phyloP scores from a whole-genome alignment of 1,284 basidiomycete species.

The Omphalotus olearius region DNA sequence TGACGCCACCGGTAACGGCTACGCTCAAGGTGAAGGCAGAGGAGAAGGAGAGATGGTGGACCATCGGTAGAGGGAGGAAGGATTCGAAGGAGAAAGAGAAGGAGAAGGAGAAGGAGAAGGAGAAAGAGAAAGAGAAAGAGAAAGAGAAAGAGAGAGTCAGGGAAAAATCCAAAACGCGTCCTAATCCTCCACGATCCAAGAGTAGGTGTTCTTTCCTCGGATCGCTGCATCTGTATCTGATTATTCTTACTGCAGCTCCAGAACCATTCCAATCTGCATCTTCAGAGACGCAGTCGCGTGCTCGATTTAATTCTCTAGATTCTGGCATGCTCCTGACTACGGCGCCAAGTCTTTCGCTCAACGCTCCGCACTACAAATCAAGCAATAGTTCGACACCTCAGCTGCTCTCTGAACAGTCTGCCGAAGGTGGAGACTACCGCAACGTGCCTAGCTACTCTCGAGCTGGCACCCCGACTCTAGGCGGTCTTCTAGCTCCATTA shows the following conservation, averaged over 20 bases:
- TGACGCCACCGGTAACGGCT: slow-evolving; percentile 17
- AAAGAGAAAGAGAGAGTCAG: slow-evolving; percentile 37
- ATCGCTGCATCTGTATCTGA: background rate
- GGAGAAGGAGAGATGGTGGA: slow-evolving; percentile 73
- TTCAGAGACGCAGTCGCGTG: slow-evolving; percentile 29
- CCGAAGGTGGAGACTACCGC: background rate
- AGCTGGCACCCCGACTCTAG: slow-evolving; percentile 32
- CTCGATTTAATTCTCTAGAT: slow-evolving; percentile 63
- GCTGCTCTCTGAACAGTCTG: background rate
- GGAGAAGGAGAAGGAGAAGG: slow-evolving; percentile 31
- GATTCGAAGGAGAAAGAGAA: slow-evolving; percentile 50
- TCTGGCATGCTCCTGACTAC: slow-evolving; percentile 47
- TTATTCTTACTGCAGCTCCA: slow-evolving; percentile 33
- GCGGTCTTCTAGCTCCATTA: slow-evolving; percentile 25
- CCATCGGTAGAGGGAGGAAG: slow-evolving; percentile 63
- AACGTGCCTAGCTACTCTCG: slow-evolving; percentile 24
- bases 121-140: slow-evolving; percentile 38
- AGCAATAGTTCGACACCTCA: slow-evolving; percentile 9
- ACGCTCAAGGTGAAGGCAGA: slow-evolving; percentile 36
- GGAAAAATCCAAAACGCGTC: slow-evolving; percentile 27
- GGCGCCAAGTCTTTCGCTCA: slow-evolving; percentile 17
- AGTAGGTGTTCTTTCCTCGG: slow-evolving; percentile 24
- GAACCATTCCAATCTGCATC: slow-evolving; percentile 34
- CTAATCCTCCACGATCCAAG: slow-evolving; percentile 34
- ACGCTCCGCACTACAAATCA: slow-evolving; percentile 11